phyloP scores from a whole-genome alignment of 495 filamentous ascomycete genomes.

The Thermochaetoides thermophila region DNA sequence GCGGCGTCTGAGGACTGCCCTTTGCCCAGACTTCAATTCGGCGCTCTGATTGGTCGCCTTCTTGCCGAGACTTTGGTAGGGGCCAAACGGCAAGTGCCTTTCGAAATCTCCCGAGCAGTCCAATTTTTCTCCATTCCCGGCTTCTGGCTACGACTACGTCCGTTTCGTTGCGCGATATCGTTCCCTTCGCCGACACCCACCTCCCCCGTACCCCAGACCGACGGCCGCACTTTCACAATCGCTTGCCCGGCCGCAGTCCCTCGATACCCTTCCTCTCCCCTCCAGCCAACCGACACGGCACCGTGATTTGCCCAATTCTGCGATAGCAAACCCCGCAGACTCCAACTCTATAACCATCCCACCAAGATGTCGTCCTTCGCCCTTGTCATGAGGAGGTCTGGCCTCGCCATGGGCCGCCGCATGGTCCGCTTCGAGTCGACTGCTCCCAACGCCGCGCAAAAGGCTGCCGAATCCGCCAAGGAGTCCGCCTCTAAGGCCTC shows the following conservation, averaged over 20 bases:
- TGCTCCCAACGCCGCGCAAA: constrained; percentile 19
- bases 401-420: constrained; percentile 26
- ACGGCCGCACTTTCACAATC: constrained; percentile 2
- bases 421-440: constrained; percentile 37
- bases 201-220: constrained; percentile 3
- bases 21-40: constrained; percentile 9
- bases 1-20: constrained; percentile 10
- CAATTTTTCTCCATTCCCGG: constrained; percentile 16
- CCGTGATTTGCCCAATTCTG: neutral
- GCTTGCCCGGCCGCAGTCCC: neutral
- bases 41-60: constrained; percentile 14
- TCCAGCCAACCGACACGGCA: neutral
- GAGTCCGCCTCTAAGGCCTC: constrained; percentile 47
- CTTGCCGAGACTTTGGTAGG: constrained; percentile 11
- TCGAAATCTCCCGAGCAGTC: constrained; percentile 23
- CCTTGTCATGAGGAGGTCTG: constrained; percentile 19
- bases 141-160: constrained; percentile 1
- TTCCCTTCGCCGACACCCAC: constrained; percentile 8
- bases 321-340: neutral
- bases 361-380: constrained; percentile 19
- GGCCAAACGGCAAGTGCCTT: constrained; percentile 13
- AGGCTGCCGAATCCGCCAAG: constrained; percentile 48
- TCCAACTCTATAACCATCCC: neutral
- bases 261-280: neutral
- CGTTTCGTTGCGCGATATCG: constrained; percentile 17